Evolutionary conservation across 371 early-diverging fungal genomes (phyloP).

Genomic region (Basidiobolus meristosporus): DNA sequence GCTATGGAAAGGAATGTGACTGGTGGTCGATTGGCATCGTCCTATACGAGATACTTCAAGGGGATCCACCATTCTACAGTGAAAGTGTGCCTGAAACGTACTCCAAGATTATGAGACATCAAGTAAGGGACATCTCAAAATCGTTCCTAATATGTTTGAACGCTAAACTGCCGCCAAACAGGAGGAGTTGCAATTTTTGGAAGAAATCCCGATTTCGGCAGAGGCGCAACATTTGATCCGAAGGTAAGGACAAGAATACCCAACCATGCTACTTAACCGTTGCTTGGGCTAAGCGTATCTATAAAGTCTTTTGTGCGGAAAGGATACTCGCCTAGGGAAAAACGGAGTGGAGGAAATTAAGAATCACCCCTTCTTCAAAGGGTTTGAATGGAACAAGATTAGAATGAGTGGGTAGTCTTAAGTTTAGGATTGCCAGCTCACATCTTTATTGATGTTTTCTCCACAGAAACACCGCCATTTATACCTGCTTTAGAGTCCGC

Average conservation of each 20-base stretch:
- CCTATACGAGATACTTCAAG: constrained; percentile 92
- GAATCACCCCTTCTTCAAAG: constrained; percentile 65
- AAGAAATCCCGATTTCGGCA: constrained; percentile 32
- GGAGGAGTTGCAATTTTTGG: constrained; percentile 33
- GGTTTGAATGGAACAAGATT: constrained; percentile 49
- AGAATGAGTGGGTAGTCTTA: constrained; percentile 14
- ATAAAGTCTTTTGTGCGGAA: constrained; percentile 46
- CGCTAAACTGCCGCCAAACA: constrained; percentile 15
- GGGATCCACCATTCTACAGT: constrained; percentile 85
- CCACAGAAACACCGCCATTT: constrained; percentile 58
- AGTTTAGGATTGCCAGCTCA: neutral
- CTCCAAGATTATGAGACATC: constrained; percentile 57
- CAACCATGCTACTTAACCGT: too few species aligned
- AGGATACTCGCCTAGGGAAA: constrained; percentile 51
- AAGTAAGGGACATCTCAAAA: constrained; percentile 26
- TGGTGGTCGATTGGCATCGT: constrained; percentile 99
- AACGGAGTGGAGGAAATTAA: constrained; percentile 53
- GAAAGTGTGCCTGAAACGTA: constrained; percentile 72
- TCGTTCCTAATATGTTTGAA: constrained; percentile 27
- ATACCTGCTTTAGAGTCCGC: constrained; percentile 57
- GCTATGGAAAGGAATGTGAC: constrained; percentile 90
- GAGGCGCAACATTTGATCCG: constrained; percentile 65
- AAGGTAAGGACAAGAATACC: constrained; percentile 32
- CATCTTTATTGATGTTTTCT: neutral
- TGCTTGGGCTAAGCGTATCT: too few species aligned